Evolutionary conservation across 2,329 filamentous ascomycete species (phyloP).

Genomic region (Fusarium citri): DNA sequence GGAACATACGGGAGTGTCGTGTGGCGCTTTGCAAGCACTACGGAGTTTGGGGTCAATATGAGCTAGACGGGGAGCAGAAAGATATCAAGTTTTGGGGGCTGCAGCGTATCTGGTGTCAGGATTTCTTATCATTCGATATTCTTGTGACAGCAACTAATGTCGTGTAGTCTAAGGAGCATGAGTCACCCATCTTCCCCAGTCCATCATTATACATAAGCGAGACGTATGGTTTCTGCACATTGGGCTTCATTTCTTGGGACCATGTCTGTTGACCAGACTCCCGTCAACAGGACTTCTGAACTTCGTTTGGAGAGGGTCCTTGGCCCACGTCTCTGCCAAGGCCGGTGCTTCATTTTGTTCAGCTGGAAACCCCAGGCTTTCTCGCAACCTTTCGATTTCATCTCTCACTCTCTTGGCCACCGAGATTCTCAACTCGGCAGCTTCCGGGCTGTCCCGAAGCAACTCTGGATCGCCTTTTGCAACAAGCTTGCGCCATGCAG

Average conservation of each 20-base stretch:
- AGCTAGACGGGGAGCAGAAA: slow-evolving; percentile 38
- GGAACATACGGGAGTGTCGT: slow-evolving; percentile 22
- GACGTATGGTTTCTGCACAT: slow-evolving; percentile 21
- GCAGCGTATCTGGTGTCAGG: slow-evolving; percentile 18
- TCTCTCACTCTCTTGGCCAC: slow-evolving; percentile 82
- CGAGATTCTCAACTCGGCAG: slow-evolving; percentile 76
- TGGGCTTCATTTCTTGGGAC: slow-evolving; percentile 25
- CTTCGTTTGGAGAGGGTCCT: slow-evolving; percentile 60
- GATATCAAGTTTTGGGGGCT: slow-evolving; percentile 32
- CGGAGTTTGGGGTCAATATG: slow-evolving; percentile 43
- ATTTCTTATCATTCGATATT: slow-evolving; percentile 11
- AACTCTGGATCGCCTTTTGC: slow-evolving; percentile 60
- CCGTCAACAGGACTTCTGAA: slow-evolving; percentile 67
- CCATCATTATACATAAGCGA: slow-evolving; percentile 33
- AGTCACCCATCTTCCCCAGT: slow-evolving; percentile 9
- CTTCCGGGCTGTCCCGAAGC: slow-evolving; percentile 66
- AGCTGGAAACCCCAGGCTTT: slow-evolving; percentile 73
- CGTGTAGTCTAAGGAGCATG: slow-evolving; percentile 23
- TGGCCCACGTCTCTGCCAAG: slow-evolving; percentile 83
- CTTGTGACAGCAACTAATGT: slow-evolving; percentile 27
- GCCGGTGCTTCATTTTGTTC: slow-evolving; percentile 84
- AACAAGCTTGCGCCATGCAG: slow-evolving; percentile 77
- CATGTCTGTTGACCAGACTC: slow-evolving; percentile 60
- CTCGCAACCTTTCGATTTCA: slow-evolving; percentile 82
- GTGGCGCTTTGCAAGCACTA: slow-evolving; percentile 30